phyloP scores from a whole-genome alignment of 768 basidiomycete genomes.

The Albatrellus ellisii region DNA sequence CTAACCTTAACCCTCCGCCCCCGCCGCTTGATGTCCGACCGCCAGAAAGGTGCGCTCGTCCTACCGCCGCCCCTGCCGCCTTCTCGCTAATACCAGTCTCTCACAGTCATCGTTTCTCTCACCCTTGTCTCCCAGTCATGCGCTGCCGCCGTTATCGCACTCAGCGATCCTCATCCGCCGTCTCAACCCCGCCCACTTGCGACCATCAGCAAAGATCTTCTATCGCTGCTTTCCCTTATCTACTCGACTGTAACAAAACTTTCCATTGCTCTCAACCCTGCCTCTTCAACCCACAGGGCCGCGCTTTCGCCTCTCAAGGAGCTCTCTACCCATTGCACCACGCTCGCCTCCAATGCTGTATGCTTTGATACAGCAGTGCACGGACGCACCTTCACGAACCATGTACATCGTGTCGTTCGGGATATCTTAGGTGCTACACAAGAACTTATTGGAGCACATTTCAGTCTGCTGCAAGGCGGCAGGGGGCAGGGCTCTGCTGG shows the following conservation, averaged over 20 bases:
- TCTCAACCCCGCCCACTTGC: slow-evolving; percentile 18
- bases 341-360: slow-evolving; percentile 11
- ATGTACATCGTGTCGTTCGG: slow-evolving; percentile 13
- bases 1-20: slow-evolving; percentile 1
- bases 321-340: slow-evolving; percentile 4
- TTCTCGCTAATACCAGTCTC: slow-evolving; percentile 27
- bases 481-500: slow-evolving; percentile 12
- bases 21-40: neutral
- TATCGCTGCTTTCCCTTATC: slow-evolving; percentile 45
- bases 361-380: slow-evolving; percentile 9
- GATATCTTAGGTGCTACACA: slow-evolving; percentile 9
- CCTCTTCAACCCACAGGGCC: slow-evolving; percentile 26
- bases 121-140: slow-evolving; percentile 13
- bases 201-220: slow-evolving; percentile 39
- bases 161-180: slow-evolving; percentile 8
- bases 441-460: slow-evolving; percentile 8
- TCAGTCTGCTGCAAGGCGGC: slow-evolving; percentile 11
- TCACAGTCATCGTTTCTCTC: slow-evolving; percentile 8
- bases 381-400: slow-evolving; percentile 10
- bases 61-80: slow-evolving; percentile 19
- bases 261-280: slow-evolving; percentile 47
- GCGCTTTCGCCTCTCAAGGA: slow-evolving; percentile 8
- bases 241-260: slow-evolving; percentile 45
- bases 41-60: neutral
- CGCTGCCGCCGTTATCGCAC: slow-evolving; percentile 19